Base-by-base conservation (phyloP, 495 filamentous ascomycete species). In the Geopyxis carbonaria region DNA sequence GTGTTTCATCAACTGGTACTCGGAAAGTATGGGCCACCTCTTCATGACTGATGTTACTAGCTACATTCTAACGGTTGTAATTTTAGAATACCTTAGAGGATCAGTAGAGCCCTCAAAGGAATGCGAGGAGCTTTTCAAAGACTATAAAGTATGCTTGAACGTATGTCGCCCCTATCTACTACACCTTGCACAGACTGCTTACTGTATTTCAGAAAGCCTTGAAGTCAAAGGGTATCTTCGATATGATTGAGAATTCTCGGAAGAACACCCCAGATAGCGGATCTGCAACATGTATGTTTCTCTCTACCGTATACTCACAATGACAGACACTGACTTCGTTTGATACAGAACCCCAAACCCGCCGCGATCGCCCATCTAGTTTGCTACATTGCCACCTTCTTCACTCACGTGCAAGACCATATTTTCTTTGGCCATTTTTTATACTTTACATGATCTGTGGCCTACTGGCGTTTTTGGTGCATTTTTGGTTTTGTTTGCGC, bases 1-100 rank as follows among this genome's bases (percentile, higher is more conserved):
- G 43, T 82, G 77, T 52, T 82, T 82, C 44, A 62, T 82, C 25
- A 80, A 78, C 47, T 82, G 77, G 77, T 82, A 81, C 58, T 80
- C 75, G 42, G 77, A 82, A 53, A 81, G 77, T 78, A 65, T 40
- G 65, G 16, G 14, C 11, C 13, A 9, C 13, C 5, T 14, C 20
- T 30, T 27, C 27, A n/a, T n/a, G n/a, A n/a, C n/a, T n/a, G n/a
- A n/a, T n/a, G n/a, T 47, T 4, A 31, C 4, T 16, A 3, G 11
- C 20, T 6, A n/a, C n/a, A n/a, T 22, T 40, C 5, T 10, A n/a
- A 14, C 5, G 5, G 18, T 3, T 15, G 7, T 41, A 19, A 0
- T 14, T 4, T 7, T 35, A 5, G 77, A 78, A 57, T 82, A 77
- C 51, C 64, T 82, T 20, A 67, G 72, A 40, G 75, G 75, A 30